Base-by-base conservation (phyloP, 78 protist species). In the Cavenderia fasciculata region DNA sequence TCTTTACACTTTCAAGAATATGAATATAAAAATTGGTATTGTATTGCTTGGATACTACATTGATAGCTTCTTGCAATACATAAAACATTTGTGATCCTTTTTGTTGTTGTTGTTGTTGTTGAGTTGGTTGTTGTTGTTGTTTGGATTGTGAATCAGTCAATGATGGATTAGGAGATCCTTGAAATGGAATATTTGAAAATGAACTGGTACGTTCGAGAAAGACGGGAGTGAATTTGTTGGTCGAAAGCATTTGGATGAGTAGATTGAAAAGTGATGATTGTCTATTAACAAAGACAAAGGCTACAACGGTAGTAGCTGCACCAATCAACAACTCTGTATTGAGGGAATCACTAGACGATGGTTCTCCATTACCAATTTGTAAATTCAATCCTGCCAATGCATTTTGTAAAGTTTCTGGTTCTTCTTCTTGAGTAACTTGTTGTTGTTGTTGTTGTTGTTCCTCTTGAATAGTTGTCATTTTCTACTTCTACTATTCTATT, bases 241-340 rank as follows among this genome's bases (percentile, higher is more conserved):
- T 68, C 43, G 89, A 66, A 18, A 82, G 33, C 89, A 82, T 82
- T 52, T 82, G 89, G 31, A 71, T 82, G 23, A 82, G 33, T 18
- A 82, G 14, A 34, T 68, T 82, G 41, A 82, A 82, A 49, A 82
- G 29, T 54, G 70, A 56, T 51, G 89, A 46, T 31, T 82, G 89
- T 56, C 59, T 82, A 31, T 68, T 82, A 27, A 70, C 56, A 52
- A 54, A 82, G 10, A 82, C 89, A 56, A 82, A 82, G 11, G 77
- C 65, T n/a, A 82, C 65, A 6, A 82, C 89, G 2, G 89, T 68
- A 31, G 71, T 73, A 2, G 89, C 56, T 72, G 79, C 57, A 5
- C 23, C 14, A 27, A 31, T 72, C 18, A 72, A 54, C 16, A 72
- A 52, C 25, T 72, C 79, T 21, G 79, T 41, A 49, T 70, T 70